Base-by-base conservation (phyloP, 192 early-diverging fungal genomes). In the Gryganskiella cystojenkinii region DNA sequence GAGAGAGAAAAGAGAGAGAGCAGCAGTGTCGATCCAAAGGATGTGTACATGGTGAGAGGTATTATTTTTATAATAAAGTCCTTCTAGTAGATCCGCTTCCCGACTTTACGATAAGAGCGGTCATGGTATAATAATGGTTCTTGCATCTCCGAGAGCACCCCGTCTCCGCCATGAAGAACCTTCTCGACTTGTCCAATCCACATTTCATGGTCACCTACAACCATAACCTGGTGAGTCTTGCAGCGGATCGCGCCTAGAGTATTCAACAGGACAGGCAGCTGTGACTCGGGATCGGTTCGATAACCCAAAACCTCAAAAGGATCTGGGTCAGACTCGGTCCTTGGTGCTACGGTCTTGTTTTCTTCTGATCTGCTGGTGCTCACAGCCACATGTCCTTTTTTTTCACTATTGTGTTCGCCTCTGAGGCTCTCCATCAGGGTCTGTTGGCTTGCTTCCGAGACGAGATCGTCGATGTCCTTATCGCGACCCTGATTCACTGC, bases 161-260 rank as follows among this genome's bases (percentile, higher is more conserved):
- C 67, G 45, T 82, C 85, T 33, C 85, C 82, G 10, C 86, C 87
- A 63, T 89, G 71, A 14, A 87, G 72, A 6, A 90, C 81, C 50
- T 83, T 84, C 40, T 81, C 67, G 0, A 92, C 88, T 35, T 82
- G 67, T 5, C 82, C 85, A 62, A 88, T 85, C 88, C 88, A 90
- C 49, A 88, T 76, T 51, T 88, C 86, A 70, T 92, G 91, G 61
- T 90, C 88, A 0, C 91, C 91, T 3, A 90, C 70, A 13, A 56
- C 63, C 44, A 88, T 61, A 4, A 80, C 80, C 31, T 82, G 70
- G n/a, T 81, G 63, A 6, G 70, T 61, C 64, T 79, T 61, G 56
- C 91, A 92, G 24, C 89, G 79, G 65, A 92, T 71, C 9, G 87
- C 86, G 5, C 88, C 89, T 3, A 92, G 37, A 15, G 85, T 88